A percentile compares a stretch with the other conserved stretches of the same genome.
These are phyloP conservation scores for Phylloporus sp. DNA, from an alignment of 768 basidiomycete genomes.

Conservation along the genomic window DNA sequence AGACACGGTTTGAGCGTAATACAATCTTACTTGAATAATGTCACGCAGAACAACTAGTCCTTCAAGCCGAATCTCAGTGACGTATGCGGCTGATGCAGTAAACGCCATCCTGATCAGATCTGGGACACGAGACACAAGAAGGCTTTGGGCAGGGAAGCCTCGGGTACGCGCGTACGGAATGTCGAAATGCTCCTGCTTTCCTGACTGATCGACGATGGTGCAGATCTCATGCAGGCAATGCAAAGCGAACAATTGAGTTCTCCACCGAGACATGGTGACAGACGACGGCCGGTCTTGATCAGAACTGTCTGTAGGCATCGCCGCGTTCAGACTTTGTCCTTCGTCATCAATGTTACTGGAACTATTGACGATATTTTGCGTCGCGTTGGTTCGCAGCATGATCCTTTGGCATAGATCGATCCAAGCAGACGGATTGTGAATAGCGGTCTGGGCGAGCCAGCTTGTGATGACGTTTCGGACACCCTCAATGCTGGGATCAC, in stretches of 20 bases:
- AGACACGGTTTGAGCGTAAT: background rate
- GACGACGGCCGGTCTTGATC: constrained; percentile 33
- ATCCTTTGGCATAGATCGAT: constrained; percentile 96
- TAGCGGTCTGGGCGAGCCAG: constrained; percentile 94
- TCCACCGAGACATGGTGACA: constrained; percentile 78
- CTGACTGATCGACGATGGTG: constrained; percentile 63
- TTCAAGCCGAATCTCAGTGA: constrained; percentile 90
- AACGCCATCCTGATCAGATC: constrained; percentile 98
- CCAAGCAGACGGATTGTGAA: constrained; percentile 94
- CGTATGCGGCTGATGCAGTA: constrained; percentile 93
- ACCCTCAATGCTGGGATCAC: constrained; percentile 90
- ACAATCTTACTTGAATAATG: constrained; percentile 72
- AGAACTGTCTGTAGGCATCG: constrained; percentile 31
- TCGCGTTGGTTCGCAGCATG: constrained; percentile 90
- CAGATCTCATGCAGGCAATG: constrained; percentile 91
- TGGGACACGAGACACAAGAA: constrained; percentile 81
- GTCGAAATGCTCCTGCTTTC: constrained; percentile 81
- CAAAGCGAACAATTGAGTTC: constrained; percentile 93
- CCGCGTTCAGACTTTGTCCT: constrained; percentile 82
- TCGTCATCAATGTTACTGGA: constrained; percentile 78
- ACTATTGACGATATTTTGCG: constrained; percentile 68
- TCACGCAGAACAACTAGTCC: constrained; percentile 87
- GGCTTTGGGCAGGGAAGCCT: constrained; percentile 53
- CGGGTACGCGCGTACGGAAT: constrained; percentile 61
- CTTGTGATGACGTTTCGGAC: constrained; percentile 89